Evolutionary conservation across 352 stramenopile species (phyloP).

Genomic region (Elongisporangium prolatum): DNA sequence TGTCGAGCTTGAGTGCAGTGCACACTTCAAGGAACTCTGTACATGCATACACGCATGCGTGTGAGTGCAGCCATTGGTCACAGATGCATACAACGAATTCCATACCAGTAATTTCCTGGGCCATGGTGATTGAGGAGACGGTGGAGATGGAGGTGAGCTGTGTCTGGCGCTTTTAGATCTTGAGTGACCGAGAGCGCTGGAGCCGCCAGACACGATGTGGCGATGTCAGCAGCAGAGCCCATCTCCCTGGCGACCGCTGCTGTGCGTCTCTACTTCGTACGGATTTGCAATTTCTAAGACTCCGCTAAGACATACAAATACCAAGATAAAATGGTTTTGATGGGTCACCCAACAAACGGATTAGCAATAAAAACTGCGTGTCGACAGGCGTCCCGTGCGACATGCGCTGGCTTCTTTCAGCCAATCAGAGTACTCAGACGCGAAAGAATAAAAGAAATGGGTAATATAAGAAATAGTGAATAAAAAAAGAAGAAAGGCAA

Average conservation of each 20-base stretch:
- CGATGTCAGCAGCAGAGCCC: too few species aligned
- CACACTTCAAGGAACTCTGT: constrained; percentile 81
- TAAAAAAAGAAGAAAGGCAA: background rate
- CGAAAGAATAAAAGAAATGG: background rate
- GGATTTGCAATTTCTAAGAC: background rate
- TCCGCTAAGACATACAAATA: background rate
- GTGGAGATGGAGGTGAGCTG: background rate
- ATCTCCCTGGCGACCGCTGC: background rate
- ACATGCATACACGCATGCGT: background rate
- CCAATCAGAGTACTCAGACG: background rate
- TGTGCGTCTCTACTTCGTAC: background rate
- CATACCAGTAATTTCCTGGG: background rate
- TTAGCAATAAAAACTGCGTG: background rate
- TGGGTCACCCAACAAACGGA: background rate
- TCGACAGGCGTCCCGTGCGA: background rate
- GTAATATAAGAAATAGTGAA: background rate
- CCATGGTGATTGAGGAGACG: background rate
- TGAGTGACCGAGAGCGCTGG: background rate
- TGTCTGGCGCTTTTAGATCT: background rate
- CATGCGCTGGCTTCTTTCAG: background rate
- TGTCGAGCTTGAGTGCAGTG: constrained; percentile 65
- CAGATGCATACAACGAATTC: background rate
- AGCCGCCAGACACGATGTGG: background rate
- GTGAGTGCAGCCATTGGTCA: background rate
- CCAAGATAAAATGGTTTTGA: background rate